These are phyloP conservation scores for Teratosphaeria viscida DNA, from an alignment of 2,329 filamentous ascomycete species.

Conservation along the genomic window DNA sequence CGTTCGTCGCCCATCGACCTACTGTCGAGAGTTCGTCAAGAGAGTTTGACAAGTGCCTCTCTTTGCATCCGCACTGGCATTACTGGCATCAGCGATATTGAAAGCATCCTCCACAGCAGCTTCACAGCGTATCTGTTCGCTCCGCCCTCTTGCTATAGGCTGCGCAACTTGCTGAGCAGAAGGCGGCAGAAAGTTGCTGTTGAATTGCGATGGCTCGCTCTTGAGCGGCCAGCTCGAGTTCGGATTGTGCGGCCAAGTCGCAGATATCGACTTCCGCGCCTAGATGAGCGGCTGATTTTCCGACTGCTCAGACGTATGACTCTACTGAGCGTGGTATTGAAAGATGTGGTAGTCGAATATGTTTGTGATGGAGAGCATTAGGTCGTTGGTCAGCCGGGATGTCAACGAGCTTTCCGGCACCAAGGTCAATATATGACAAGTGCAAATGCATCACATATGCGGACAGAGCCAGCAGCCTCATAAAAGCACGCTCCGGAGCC, in stretches of 20 bases:
- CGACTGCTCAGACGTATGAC: not conserved
- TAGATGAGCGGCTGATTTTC: not conserved
- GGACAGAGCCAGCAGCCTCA: not conserved
- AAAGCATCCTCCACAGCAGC: too few species aligned
- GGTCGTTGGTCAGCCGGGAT: not conserved
- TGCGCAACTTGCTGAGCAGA: not conserved
- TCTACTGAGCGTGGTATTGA: not conserved
- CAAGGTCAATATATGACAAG: not conserved
- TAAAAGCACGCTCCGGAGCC: conserved; percentile 7
- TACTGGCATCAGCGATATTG: too few species aligned
- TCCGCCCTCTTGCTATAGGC: not conserved
- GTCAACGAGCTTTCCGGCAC: not conserved
- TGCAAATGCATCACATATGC: not conserved
- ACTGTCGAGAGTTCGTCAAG: too few species aligned
- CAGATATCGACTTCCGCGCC: not conserved
- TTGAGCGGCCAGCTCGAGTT: not conserved
- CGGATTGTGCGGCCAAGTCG: not conserved
- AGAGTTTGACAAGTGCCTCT: too few species aligned
- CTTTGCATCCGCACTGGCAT: too few species aligned
- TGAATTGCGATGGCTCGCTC: not conserved
- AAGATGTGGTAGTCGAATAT: not conserved
- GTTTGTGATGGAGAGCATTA: not conserved
- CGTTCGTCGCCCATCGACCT: too few species aligned
- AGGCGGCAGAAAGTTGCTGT: not conserved
- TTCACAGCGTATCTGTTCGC: too few species aligned